Evolutionary conservation across 495 filamentous ascomycete genomes (phyloP).

Genomic region (Sporormia fimetaria): DNA sequence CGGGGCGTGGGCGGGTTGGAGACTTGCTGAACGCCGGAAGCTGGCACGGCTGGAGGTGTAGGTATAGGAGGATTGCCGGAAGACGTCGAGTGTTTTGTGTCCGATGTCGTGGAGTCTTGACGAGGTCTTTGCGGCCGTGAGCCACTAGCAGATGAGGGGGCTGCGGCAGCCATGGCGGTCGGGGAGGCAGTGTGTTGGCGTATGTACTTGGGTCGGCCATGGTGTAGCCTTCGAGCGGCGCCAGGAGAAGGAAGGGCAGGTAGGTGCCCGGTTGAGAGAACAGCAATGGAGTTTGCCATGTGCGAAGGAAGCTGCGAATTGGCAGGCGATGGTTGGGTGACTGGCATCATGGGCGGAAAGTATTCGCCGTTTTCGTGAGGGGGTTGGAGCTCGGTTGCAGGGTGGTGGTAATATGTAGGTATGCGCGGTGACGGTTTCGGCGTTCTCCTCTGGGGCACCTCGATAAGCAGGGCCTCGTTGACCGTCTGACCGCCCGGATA

Average conservation of each 20-base stretch:
- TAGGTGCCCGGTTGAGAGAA: conserved; percentile 66
- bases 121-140: conserved; percentile 22
- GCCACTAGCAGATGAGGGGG: conserved; percentile 26
- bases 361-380: conserved; percentile 75
- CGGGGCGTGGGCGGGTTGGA: conserved; percentile 50
- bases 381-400: conserved; percentile 48
- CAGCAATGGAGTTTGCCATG: conserved; percentile 55
- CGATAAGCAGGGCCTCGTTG: conserved; percentile 85
- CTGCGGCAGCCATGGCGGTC: conserved; percentile 39
- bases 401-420: conserved; percentile 43
- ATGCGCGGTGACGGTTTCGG: conserved; percentile 68
- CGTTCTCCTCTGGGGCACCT: conserved; percentile 70
- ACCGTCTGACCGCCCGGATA: conserved; percentile 82
- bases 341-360: conserved; percentile 80
- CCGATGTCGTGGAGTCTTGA: conserved; percentile 31
- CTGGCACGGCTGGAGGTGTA: conserved; percentile 44
- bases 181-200: conserved; percentile 78
- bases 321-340: conserved; percentile 36
- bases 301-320: conserved; percentile 29
- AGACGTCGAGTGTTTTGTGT: conserved; percentile 23
- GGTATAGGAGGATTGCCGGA: conserved; percentile 45
- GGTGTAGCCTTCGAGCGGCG: conserved; percentile 36
- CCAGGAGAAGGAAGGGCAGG: conserved; percentile 81
- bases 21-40: conserved; percentile 30
- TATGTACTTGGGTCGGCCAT: conserved; percentile 47